These are phyloP conservation scores for Neurospora sp. DNA, from an alignment of 495 filamentous ascomycete genomes.

Conservation along the genomic window DNA sequence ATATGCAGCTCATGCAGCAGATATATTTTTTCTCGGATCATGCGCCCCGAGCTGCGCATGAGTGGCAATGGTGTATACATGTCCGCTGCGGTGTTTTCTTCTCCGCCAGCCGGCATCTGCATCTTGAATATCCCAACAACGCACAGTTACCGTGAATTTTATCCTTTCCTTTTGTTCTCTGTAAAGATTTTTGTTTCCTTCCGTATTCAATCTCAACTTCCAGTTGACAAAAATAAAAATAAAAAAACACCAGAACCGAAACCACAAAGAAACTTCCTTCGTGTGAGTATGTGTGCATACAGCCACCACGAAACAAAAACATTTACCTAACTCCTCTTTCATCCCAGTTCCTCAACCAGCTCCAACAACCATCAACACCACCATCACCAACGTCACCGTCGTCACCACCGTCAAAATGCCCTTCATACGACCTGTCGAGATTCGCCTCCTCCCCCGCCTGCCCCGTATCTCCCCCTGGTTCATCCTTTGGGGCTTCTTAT, in stretches of 20 bases:
- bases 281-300: no score
- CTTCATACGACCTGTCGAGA: background rate
- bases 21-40: background rate
- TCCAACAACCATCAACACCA: background rate
- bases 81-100: background rate
- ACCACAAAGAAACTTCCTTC: no score
- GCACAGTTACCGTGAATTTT: no score
- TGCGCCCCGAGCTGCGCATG: background rate
- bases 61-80: background rate
- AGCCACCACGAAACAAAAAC: no score
- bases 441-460: background rate
- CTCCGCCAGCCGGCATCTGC: background rate
- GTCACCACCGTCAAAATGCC: background rate
- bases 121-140: no score
- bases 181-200: no score
- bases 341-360: background rate
- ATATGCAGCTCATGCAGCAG: background rate
- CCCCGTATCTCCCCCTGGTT: background rate
- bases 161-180: no score
- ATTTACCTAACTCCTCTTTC: no score
- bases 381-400: background rate
- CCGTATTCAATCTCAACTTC: no score
- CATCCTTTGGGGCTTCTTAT: background rate
- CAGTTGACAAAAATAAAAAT: no score
- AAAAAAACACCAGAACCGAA: no score